Evolutionary conservation across 2,329 filamentous ascomycete genomes (phyloP).

Genomic region (Neofusicoccum sp.): DNA sequence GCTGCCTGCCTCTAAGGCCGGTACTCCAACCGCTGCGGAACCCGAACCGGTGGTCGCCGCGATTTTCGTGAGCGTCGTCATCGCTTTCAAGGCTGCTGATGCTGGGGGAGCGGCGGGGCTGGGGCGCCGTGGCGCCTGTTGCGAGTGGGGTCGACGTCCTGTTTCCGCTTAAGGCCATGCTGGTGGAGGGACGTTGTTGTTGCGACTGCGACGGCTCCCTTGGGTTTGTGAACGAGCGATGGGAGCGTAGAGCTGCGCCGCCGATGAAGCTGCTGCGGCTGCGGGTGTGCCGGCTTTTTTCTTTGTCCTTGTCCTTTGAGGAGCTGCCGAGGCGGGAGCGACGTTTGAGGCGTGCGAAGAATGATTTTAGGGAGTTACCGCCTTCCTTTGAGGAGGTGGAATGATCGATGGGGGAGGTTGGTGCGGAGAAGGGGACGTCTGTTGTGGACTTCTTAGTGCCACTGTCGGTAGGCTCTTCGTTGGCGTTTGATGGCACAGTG

Average conservation of each 20-base stretch:
- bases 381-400: conserved; percentile 24
- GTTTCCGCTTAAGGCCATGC: background rate
- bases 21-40: conserved; percentile 3
- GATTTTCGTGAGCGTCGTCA: background rate
- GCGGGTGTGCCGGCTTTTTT: conserved; percentile 9
- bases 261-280: conserved; percentile 16
- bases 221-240: background rate
- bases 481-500: background rate
- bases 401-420: background rate
- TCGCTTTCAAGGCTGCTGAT: conserved; percentile 14
- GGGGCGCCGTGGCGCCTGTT: background rate
- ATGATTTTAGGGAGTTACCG: conserved; percentile 35
- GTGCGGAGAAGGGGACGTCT: background rate
- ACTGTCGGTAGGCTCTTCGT: background rate
- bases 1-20: background rate
- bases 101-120: conserved; percentile 1
- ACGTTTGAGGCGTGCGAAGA: conserved; percentile 43
- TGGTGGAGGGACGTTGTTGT: background rate
- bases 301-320: background rate
- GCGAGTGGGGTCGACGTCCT: background rate
- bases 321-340: conserved; percentile 31
- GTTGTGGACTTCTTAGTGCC: background rate
- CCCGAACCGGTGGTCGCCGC: background rate
- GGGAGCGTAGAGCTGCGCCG: conserved; percentile 8
- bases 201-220: background rate